Percentiles rank a stretch among this genome's conserved stretches.
Evolutionary conservation across 2,329 filamentous ascomycete species (phyloP).

Genomic region (Parastagonospora avenae): DNA sequence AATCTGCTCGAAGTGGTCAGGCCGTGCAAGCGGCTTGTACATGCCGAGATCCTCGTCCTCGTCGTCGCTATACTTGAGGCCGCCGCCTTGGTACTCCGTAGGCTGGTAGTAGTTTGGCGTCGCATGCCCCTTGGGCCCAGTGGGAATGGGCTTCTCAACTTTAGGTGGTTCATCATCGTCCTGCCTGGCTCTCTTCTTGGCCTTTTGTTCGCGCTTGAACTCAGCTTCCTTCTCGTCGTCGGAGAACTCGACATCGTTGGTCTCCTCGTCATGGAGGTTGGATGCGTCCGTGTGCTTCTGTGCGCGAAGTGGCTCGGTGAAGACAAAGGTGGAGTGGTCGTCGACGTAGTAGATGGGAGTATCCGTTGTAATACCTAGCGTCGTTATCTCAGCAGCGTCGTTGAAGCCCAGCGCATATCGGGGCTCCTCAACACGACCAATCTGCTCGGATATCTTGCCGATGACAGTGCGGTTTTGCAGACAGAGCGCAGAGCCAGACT

Average conservation of each 20-base stretch:
- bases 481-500: constrained; percentile 83
- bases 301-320: constrained; percentile 79
- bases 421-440: constrained; percentile 84
- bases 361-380: constrained; percentile 70
- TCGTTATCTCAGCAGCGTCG: constrained; percentile 69
- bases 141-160: constrained; percentile 24
- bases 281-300: constrained; percentile 92
- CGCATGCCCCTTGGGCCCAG: constrained; percentile 23
- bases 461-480: constrained; percentile 75
- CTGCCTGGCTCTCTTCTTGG: constrained; percentile 57
- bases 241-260: constrained; percentile 91
- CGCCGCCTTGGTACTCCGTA: constrained; percentile 39
- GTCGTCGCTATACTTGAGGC: constrained; percentile 51
- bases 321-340: constrained; percentile 79
- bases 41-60: constrained; percentile 52
- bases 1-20: constrained; percentile 53
- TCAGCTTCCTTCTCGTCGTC: constrained; percentile 94
- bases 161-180: constrained; percentile 33
- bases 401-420: constrained; percentile 83
- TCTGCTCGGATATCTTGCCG: constrained; percentile 81
- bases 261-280: constrained; percentile 93
- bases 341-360: constrained; percentile 79
- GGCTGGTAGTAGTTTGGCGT: constrained; percentile 26
- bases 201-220: constrained; percentile 65
- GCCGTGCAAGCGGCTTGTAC: constrained; percentile 55